Evolutionary conservation across 1,139 yeast genomes (phyloP).

Genomic region (Eremothecium sinecaudum): DNA sequence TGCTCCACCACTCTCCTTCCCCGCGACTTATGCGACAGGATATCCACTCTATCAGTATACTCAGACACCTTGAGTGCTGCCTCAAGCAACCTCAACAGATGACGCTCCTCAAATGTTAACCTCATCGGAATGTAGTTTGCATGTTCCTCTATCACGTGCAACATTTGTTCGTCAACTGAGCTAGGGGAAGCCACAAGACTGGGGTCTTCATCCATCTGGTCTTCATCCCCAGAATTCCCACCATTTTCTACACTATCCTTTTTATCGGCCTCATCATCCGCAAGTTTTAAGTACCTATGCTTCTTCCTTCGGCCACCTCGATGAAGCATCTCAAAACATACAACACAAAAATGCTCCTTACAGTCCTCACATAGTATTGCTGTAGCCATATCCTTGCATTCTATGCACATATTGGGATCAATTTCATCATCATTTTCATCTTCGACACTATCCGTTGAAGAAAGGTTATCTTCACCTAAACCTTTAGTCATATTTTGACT

Average conservation of each 20-base stretch:
- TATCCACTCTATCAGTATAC: conserved; percentile 66
- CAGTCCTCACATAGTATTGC: conserved; percentile 50
- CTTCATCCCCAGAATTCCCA: conserved; percentile 11
- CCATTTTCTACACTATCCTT: conserved; percentile 14
- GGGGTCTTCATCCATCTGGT: conserved; percentile 8
- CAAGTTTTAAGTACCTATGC: conserved; percentile 35
- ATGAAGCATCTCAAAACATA: conserved; percentile 57
- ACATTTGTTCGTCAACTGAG: conserved; percentile 22
- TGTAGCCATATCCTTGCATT: conserved; percentile 61
- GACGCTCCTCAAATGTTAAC: conserved; percentile 55
- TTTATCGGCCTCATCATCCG: conserved; percentile 17
- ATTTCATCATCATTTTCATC: conserved; percentile 15
- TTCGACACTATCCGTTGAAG: conserved; percentile 2
- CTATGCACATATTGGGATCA: conserved; percentile 40
- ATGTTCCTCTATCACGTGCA: conserved; percentile 38
- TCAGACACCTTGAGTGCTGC: conserved; percentile 69
- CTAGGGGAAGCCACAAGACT: conserved; percentile 3
- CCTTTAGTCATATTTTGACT: too few species aligned
- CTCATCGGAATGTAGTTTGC: conserved; percentile 56
- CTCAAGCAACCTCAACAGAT: conserved; percentile 49
- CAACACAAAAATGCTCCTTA: conserved; percentile 55
- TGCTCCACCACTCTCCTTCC: conserved; percentile 59
- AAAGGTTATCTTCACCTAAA: too few species aligned
- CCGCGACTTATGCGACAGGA: conserved; percentile 51
- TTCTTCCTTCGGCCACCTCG: conserved; percentile 49